Evolutionary conservation across 352 stramenopile species (phyloP), one percentile per base, ranked within the genome.

Genomic region (Phytophthora macrochlamydospora): DNA sequence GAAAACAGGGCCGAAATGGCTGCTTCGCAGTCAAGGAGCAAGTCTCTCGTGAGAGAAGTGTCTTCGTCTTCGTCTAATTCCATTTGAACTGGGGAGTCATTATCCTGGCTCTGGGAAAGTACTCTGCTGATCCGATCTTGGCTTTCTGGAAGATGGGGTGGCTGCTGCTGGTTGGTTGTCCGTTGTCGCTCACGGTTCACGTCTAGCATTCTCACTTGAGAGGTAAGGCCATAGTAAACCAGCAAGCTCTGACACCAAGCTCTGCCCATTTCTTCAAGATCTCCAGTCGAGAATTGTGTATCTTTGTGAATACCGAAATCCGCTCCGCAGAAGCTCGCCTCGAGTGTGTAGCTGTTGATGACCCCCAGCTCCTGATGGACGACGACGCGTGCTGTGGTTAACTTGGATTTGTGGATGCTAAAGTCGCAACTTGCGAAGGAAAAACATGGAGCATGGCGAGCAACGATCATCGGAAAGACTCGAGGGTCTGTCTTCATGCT

Each of bases 381-480:
- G 1, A 98, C 93, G 1, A 98, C 94, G 42, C 94, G 82, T 8
- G 89, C 93, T 1, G 93, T 98, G 11, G 85, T 89, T 37, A 94
- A 66, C 50, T 97, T 95, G 24, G 87, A 92, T 66, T 96, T 96
- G 58, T 95, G 85, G 0, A 98, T 87, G 24, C 83, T 89, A 57
- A 98, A 98, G 50, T 90, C 89, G 71, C 94, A 98, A 51, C 82
- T 91, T 3, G 76, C 68, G 59, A 97, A 97, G 6, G 81, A 89
- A 38, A 95, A 95, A 30, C 84, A 85, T 2, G 74, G 63, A 7
- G 83, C 83, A 31, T 94, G 73, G 48, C 81, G 82, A 1, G 86
- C 86, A 3, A 94, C 81, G 35, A 94, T 87, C 83, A 94, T 89
- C 0, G 83, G 86, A 30, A 94, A 92, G 13, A 92, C 83, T 4